Base-by-base conservation (phyloP, 768 basidiomycete species). In the Pleurotus citrinopileatus region DNA sequence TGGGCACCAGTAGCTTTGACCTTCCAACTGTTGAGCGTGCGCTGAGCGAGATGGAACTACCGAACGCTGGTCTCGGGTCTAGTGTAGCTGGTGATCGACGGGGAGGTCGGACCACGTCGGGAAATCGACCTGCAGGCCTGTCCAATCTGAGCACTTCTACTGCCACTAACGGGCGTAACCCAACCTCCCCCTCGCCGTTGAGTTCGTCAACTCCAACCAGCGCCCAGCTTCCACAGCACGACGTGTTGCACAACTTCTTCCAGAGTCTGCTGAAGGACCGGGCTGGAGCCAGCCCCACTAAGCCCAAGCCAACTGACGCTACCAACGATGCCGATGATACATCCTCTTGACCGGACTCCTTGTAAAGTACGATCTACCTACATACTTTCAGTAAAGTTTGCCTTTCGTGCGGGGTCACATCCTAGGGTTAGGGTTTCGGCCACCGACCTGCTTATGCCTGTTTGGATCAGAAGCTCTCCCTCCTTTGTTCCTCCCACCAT, bases 1-100 rank as follows among this genome's bases (percentile, higher is more conserved):
- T 99, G 70, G 90, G 89, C 52, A 89, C 86, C 65, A 89, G 86
- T 60, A 90, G 86, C 55, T 87, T 95, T 71, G 89, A 71, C 63
- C 73, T 98, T 46, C 94, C 95, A 1, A 87, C 77, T 53, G 96
- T 98, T 32, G 94, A 94, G 67, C 84, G 84, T 48, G 94, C 91
- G 1, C 78, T 97, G 54, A 80, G 79, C 19, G 92, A 94, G 54
- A 94, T 97, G 93, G 93, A 96, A 62, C 78, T 79, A 46, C 37
- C 48, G n/a, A 51, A 20, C 7, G 29, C 48, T 2, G 80, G 80
- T 3, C 64, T 76, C 42, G 67, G 69, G 19, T 63, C 68, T 22
- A 62, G 55, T 19, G 45, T 53, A 17, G 65, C 67, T 8, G 65
- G 61, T 28, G 52, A 69, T 26, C 55, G 59, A 5, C 48, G 63